Base-by-base conservation (phyloP, 1,284 basidiomycete species). In the Leccinum fallax region DNA sequence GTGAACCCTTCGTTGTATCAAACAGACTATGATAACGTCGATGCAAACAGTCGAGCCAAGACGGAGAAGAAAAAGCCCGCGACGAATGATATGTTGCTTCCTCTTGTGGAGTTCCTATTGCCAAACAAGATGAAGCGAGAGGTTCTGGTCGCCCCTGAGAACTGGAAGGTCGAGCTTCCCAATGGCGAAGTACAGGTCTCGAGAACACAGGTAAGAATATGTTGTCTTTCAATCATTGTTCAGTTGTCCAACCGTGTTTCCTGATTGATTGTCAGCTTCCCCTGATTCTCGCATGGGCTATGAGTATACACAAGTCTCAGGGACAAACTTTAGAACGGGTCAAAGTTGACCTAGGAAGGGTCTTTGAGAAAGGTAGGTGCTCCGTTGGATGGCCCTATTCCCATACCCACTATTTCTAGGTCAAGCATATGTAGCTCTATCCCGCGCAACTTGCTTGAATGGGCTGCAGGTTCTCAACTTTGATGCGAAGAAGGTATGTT, bases 281-380 rank as follows among this genome's bases (percentile, higher is more conserved):
- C 0, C 77, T 96, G 36, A 94, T 95, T 61, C 83, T 95, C n/a
- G 86, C 93, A 0, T 95, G 93, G 93, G 93, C 94, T 0, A 93
- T 94, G 89, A 94, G 92, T 58, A 97, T 97, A 58, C 95, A 98
- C 76, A 97, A 98, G 76, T 92, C 91, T 36, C 95, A 96, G 74
- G 94, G 94, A 2, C 94, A 95, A 76, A 96, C 92, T 0, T 80
- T 97, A 19, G 89, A 94, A 60, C 83, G 91, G 24, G 93, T 97
- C 59, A 93, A 89, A 74, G 87, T 94, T 48, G 92, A 94, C 71
- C 78, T 94, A 26, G 85, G 83, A 4, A 87, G 85, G 66, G 88
- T 93, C 2, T 95, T 98, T 69, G 95, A 97, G 78, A 96, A 95
- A 76, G 94, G 94, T 85, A 58, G 38, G 80, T 66, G 48, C 5